These are phyloP conservation scores for Xylaria hypoxylon DNA, from an alignment of 2,329 filamentous ascomycete genomes.

Conservation along the genomic window DNA sequence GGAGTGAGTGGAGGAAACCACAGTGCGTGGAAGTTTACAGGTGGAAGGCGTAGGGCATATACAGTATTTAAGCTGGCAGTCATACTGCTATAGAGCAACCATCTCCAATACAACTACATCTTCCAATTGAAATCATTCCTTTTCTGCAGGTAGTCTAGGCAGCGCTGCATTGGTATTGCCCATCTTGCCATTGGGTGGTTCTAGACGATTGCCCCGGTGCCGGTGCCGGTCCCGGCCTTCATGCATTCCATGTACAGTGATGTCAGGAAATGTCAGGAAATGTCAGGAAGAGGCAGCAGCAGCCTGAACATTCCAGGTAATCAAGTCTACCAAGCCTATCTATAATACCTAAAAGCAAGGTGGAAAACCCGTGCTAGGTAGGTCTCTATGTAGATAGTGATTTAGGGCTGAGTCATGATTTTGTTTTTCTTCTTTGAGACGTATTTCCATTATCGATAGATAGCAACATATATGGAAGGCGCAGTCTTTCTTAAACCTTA, in stretches of 20 bases:
- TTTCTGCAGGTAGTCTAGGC: no score
- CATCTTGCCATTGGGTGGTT: conserved; percentile 19
- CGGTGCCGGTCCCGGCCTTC: conserved; percentile 11
- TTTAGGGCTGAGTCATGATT: background rate
- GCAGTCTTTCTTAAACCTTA: no score
- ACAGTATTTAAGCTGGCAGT: no score
- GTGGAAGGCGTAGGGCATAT: no score
- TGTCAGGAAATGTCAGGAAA: conserved; percentile 16
- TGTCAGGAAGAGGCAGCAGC: background rate
- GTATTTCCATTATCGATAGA: background rate
- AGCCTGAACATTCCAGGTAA: background rate
- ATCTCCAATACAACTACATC: no score
- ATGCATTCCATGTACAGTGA: conserved; percentile 10
- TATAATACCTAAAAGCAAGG: no score
- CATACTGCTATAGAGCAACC: no score
- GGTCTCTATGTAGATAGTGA: no score
- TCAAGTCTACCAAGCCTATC: background rate
- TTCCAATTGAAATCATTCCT: no score
- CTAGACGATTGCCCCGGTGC: background rate
- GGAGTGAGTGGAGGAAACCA: no score
- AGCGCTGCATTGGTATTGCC: conserved; percentile 1
- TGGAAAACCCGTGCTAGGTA: no score
- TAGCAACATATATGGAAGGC: background rate
- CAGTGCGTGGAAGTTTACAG: no score
- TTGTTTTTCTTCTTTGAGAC: background rate